Percentiles rank a stretch among this genome's conserved stretches.
phyloP scores from a whole-genome alignment of 768 basidiomycete genomes.

The Leccinum subtestaceum region DNA sequence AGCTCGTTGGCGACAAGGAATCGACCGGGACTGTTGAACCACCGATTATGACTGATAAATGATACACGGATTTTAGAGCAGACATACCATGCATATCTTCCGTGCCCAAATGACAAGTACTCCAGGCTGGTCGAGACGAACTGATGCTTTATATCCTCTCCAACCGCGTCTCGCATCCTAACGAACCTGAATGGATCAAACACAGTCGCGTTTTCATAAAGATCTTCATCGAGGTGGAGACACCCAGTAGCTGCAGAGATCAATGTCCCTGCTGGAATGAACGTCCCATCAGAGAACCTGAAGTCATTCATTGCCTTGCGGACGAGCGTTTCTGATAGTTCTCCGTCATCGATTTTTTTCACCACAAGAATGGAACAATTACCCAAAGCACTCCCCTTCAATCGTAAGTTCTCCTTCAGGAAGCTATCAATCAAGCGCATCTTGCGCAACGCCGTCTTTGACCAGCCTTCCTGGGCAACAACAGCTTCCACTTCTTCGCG shows the following conservation, averaged over 20 bases:
- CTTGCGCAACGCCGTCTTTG: background rate
- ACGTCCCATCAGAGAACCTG: constrained; percentile 38
- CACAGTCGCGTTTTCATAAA: constrained; percentile 32
- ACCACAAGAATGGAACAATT: background rate
- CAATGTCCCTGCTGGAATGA: constrained; percentile 9
- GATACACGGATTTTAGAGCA: background rate
- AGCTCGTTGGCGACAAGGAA: constrained; percentile 9
- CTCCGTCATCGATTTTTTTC: background rate
- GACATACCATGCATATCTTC: constrained; percentile 7
- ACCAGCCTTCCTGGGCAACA: background rate
- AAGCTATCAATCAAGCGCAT: background rate
- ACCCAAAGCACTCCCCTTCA: background rate
- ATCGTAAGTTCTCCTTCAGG: background rate
- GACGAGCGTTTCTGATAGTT: constrained; percentile 24
- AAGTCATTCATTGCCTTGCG: constrained; percentile 33
- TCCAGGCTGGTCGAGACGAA: background rate
- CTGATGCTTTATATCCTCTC: constrained; percentile 16
- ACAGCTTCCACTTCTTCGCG: background rate
- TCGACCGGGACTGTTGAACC: constrained; percentile 5
- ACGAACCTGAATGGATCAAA: constrained; percentile 52
- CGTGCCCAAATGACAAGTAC: background rate
- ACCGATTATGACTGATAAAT: background rate
- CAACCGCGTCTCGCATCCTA: constrained; percentile 34
- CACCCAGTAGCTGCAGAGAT: constrained; percentile 26
- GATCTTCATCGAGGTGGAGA: constrained; percentile 18